These are phyloP conservation scores for Tylopilus vinaceipallidus DNA, from an alignment of 768 basidiomycete genomes.

Conservation along the genomic window DNA sequence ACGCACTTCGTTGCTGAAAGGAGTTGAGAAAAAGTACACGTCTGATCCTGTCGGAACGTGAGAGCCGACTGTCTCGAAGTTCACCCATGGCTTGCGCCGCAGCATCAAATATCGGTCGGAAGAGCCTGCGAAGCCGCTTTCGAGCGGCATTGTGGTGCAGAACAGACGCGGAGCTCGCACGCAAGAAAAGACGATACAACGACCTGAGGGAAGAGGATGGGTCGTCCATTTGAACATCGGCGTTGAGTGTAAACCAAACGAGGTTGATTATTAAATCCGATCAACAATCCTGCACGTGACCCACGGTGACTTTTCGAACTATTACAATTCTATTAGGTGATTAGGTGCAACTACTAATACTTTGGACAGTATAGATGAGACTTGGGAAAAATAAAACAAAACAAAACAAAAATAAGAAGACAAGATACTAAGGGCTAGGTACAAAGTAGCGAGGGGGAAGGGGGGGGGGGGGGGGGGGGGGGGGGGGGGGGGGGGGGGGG, in stretches of 20 bases:
- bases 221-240: conserved; percentile 2
- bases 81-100: conserved; percentile 44
- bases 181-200: conserved; percentile 58
- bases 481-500: no score
- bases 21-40: conserved; percentile 42
- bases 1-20: conserved; percentile 59
- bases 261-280: no score
- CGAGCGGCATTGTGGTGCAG: conserved; percentile 47
- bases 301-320: no score
- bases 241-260: neutral
- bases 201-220: conserved; percentile 46
- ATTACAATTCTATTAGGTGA: no score
- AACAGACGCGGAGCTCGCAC: conserved; percentile 56
- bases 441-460: no score
- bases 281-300: no score
- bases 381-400: no score
- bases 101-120: conserved; percentile 53
- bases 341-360: no score
- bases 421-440: no score
- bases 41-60: conserved; percentile 27
- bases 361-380: no score
- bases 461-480: no score
- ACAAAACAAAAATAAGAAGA: no score
- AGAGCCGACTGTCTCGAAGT: conserved; percentile 34
- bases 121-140: conserved; percentile 45